Base-by-base conservation (phyloP, 495 filamentous ascomycete species). In the Echria macrotheca region DNA sequence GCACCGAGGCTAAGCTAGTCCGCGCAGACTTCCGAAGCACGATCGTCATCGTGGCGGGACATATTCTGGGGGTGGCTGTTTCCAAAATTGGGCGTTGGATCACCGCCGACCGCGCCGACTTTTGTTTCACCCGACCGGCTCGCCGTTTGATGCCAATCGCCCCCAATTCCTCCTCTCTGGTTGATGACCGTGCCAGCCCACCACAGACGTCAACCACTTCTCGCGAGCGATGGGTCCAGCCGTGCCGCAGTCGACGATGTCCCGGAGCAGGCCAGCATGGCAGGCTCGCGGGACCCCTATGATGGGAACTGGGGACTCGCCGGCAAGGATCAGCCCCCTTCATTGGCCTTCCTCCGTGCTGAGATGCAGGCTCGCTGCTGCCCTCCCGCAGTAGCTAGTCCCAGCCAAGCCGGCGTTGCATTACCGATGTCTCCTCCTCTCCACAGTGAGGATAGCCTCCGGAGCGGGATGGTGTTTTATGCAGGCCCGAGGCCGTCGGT, bases 341-440 rank as follows among this genome's bases (percentile, higher is more conserved):
- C 21, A 21, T 44, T 44, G 26, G 17, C 9, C 24, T n/a, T n/a
- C n/a, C n/a, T 33, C 26, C 14, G 29, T n/a, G 28, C 29, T 4
- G 39, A 25, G 22, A 29, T 29, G 44, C 31, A 52, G 4, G 4
- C 32, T 22, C 15, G 41, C 9, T 46, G 15, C 17, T 41, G n/a
- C 29, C 44, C 19, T 36, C 18, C 42, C 25, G 42, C 10, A 33
- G 26, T n/a, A 29, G n/a, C n/a, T n/a, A n/a, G 19, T 42, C 29
- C 41, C 23, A 48, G 52, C 55, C 47, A 54, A 54, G 43, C 52
- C 55, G 51, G 55, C 38, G 47, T 38, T 39, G 48, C 46, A 49
- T 49, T 51, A 48, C 55, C 44, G 50, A 33, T 26, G 21, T 46
- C 22, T 26, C 11, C 22, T 11, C 26, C 37, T 41, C 29, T 25